Evolutionary conservation across 75 land plant species (phyloP).

Genomic region (Gnetum montanum): DNA sequence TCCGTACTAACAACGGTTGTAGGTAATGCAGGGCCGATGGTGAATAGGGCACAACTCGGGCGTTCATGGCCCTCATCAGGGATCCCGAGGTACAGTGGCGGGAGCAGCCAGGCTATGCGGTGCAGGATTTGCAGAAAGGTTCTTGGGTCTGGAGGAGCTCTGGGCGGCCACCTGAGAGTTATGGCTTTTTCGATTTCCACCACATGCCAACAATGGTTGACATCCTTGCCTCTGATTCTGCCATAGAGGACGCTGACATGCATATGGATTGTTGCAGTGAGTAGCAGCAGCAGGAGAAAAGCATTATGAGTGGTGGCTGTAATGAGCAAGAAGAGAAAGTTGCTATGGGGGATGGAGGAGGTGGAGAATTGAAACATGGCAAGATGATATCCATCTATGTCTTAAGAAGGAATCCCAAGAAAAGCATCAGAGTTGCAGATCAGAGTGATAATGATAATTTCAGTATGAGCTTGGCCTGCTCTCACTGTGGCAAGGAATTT

Average conservation of each 20-base stretch:
- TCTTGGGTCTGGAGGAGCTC: slow-evolving; percentile 25
- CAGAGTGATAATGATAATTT: slow-evolving; percentile 18
- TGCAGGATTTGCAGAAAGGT: slow-evolving; percentile 16
- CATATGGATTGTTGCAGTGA: no score
- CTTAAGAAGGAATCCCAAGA: slow-evolving; percentile 33
- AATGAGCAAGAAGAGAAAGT: slow-evolving; percentile 2
- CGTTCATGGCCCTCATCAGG: no score
- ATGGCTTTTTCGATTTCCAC: background rate
- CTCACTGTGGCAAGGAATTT: slow-evolving; percentile 43
- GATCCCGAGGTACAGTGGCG: no score
- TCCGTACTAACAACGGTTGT: no score
- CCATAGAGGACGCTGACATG: background rate
- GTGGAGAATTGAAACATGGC: background rate
- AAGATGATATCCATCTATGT: slow-evolving; percentile 21
- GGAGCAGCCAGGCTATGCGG: slow-evolving; percentile 3
- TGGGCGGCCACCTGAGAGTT: slow-evolving; percentile 34
- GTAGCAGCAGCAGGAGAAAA: no score
- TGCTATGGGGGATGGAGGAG: slow-evolving; percentile 3
- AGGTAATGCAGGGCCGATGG: no score
- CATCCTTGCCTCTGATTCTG: background rate
- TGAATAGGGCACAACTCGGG: no score
- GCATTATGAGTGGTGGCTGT: background rate
- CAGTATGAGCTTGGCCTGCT: slow-evolving; percentile 11
- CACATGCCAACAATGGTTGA: background rate
- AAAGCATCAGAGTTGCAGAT: slow-evolving; percentile 32